Conservation (phyloP, 2,329 filamentous ascomycete genomes). For the Pseudogymnoascus sp. region DNA sequence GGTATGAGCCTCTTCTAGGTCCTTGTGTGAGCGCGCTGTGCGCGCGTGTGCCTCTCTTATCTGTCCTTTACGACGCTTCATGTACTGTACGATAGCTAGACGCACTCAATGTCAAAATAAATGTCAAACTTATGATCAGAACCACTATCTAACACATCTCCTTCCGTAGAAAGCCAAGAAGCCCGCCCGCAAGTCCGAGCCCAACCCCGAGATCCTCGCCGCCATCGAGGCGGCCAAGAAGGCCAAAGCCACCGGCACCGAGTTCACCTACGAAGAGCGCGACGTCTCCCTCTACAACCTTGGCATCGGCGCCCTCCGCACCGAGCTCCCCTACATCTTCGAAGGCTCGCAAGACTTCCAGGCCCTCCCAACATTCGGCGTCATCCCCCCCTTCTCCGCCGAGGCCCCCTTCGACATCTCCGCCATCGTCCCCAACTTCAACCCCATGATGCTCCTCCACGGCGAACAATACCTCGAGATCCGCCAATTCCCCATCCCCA, state of each 20-base stretch:
- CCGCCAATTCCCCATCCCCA: constrained; percentile 85
- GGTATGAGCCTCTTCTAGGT: constrained; percentile 44
- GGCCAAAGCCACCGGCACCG: constrained; percentile 63
- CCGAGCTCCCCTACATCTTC: constrained; percentile 80
- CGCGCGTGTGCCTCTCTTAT: neutral
- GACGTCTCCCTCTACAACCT: constrained; percentile 95
- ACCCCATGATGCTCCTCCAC: constrained; percentile 96
- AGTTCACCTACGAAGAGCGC: constrained; percentile 77
- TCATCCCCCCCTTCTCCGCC: constrained; percentile 88
- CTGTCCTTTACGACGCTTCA: constrained; percentile 7
- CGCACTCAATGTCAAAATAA: constrained; percentile 10
- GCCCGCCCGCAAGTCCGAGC: constrained; percentile 8
- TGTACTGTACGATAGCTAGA: constrained; percentile 11
- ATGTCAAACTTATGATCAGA: constrained; percentile 11
- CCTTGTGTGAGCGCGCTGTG: neutral
- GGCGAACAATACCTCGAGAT: constrained; percentile 98
- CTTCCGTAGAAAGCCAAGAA: constrained; percentile 26
- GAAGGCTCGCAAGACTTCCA: constrained; percentile 92
- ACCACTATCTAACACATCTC: neutral
- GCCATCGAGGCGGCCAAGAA: constrained; percentile 73
- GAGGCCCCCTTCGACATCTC: constrained; percentile 72
- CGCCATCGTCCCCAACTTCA: constrained; percentile 90
- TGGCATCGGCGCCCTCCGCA: constrained; percentile 84
- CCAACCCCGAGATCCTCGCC: constrained; percentile 59
- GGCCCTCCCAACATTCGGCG: constrained; percentile 88